phyloP scores from a whole-genome alignment of 176 grass and related monocot species.

The Chrysopogon serrulatus region DNA sequence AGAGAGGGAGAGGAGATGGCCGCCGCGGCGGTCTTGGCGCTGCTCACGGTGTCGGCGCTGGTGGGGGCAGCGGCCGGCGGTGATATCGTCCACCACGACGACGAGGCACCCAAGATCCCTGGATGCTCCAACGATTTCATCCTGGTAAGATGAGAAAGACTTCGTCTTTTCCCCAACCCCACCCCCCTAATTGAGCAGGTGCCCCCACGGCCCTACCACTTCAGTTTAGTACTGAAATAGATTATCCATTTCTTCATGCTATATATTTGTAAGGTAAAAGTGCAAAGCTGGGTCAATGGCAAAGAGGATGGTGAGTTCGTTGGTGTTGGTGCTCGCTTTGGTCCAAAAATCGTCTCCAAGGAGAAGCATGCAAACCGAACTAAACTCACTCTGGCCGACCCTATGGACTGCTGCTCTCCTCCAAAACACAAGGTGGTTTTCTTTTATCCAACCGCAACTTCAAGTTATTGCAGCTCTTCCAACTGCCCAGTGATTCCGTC shows the following conservation, averaged over 20 bases:
- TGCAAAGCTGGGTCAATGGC: slow-evolving; percentile 82
- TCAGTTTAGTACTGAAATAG: background rate
- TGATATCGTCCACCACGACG: slow-evolving; percentile 77
- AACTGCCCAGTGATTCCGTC: background rate
- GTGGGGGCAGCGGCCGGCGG: slow-evolving; percentile 45
- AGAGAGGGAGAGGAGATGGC: slow-evolving; percentile 4
- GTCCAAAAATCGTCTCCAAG: slow-evolving; percentile 84
- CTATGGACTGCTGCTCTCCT: slow-evolving; percentile 62
- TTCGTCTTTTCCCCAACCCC: background rate
- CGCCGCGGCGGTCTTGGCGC: slow-evolving; percentile 6
- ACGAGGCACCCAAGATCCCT: slow-evolving; percentile 67
- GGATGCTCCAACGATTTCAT: slow-evolving; percentile 72
- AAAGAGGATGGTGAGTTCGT: slow-evolving; percentile 71
- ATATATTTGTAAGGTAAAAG: slow-evolving; percentile 61
- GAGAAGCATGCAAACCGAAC: slow-evolving; percentile 76
- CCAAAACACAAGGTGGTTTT: slow-evolving; percentile 55
- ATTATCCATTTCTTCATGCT: background rate
- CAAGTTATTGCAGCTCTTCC: background rate
- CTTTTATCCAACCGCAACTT: background rate
- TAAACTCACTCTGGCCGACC: slow-evolving; percentile 61
- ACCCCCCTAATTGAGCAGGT: background rate
- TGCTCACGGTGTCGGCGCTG: slow-evolving; percentile 31
- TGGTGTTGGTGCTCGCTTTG: slow-evolving; percentile 89
- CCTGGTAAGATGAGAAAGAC: slow-evolving; percentile 25
- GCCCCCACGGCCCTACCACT: background rate